Conservation (phyloP, 192 early-diverging fungal genomes). For the Neocallimastix lanati region DNA sequence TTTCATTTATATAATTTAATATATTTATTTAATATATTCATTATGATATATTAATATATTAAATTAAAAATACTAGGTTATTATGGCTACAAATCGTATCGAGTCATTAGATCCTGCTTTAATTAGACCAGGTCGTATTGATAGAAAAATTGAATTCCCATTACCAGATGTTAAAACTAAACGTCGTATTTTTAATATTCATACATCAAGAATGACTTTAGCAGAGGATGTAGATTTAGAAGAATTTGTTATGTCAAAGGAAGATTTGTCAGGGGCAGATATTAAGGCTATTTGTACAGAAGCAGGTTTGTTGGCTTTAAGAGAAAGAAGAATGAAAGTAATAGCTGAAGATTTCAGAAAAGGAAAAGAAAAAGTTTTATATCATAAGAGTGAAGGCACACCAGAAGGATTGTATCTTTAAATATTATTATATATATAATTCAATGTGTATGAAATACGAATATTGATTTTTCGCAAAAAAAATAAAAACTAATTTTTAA, state of each 20-base stretch:
- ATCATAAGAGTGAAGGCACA: constrained; percentile 95
- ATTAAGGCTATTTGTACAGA: constrained; percentile 99
- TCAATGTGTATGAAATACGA: no score
- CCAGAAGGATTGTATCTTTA: constrained; percentile 90
- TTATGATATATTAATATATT: background rate
- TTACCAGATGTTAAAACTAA: constrained; percentile 91
- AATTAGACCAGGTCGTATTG: constrained; percentile 91
- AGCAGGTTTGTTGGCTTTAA: constrained; percentile 83
- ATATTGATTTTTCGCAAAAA: background rate
- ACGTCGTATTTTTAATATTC: constrained; percentile 91
- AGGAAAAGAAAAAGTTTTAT: constrained; percentile 97
- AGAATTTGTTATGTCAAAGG: constrained; percentile 98
- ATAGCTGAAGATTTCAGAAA: constrained; percentile 91
- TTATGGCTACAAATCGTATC: constrained; percentile 97
- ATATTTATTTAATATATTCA: background rate
- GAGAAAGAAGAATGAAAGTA: constrained; percentile 97
- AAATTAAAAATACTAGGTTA: constrained; percentile 33
- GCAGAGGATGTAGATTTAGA: constrained; percentile 93
- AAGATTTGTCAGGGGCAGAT: constrained; percentile 95
- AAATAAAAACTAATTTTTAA: no score
- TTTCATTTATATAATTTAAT: background rate
- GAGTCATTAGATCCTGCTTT: constrained; percentile 94
- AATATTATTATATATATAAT: background rate
- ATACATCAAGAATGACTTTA: constrained; percentile 85
- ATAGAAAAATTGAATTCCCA: constrained; percentile 99